Base-by-base conservation (phyloP, 768 basidiomycete species). In the Boletus sensibilis region DNA sequence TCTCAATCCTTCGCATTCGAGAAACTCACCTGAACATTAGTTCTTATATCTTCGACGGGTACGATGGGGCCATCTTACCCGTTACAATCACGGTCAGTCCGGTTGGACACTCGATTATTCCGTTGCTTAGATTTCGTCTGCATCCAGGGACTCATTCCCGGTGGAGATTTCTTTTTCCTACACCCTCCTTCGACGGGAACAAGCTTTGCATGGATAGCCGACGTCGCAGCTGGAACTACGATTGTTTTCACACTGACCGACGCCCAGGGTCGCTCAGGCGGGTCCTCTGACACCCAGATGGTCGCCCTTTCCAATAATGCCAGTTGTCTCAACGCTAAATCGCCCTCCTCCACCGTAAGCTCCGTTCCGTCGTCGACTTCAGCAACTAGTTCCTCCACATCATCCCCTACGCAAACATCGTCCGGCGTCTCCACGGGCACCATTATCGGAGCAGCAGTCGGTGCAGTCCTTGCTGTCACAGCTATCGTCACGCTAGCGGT, bases 211-310 rank as follows among this genome's bases (percentile, higher is more conserved):
- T 90, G 87, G 89, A 71, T 64, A 33, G 81, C 80, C 18, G 76
- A 84, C 66, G 78, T 85, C 25, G 76, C 76, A 35, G 78, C 80
- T 9, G 84, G 84, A 5, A 89, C 85, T 2, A 75, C 76, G 4
- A 67, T 87, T 45, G 53, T 89, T 13, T 87, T 87, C 50, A 61
- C 78, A 39, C 76, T 87, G 80, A 70, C 75, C 2, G 84, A 86
- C 59, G 67, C 80, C 12, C 55, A 61, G 46, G 80, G 81, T 12
- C 70, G 75, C 43, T 75, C 77, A 53, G 88, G 88, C 47, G 88
- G 88, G 20, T 77, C 77, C 54, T 83, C 85, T n/a, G 78, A 83
- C 59, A 56, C 82, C n/a, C 61, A 67, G 57, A 67, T 60, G 6
- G 83, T 89, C 18, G 74, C 75, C 10, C 66, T 65, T 31, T 80